Percentiles rank a stretch among this genome's conserved stretches.
Evolutionary conservation across 805 yeast species (phyloP).

Genomic region (Candida ponderosae): DNA sequence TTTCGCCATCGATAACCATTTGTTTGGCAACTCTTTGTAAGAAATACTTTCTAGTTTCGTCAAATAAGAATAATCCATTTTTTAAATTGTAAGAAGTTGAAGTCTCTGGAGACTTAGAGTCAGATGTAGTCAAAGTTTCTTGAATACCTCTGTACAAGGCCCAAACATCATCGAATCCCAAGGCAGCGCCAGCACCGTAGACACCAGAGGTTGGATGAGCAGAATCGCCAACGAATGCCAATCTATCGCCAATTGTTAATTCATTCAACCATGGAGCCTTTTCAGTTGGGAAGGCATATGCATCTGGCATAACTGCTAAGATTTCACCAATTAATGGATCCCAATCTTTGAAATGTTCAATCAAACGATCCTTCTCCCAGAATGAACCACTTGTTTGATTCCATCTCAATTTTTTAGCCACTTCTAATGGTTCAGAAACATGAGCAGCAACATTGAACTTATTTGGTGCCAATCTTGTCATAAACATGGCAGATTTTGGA

Average conservation of each 20-base stretch:
- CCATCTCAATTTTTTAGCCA: slow-evolving; percentile 6
- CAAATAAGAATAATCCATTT: slow-evolving; percentile 1
- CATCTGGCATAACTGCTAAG: slow-evolving; percentile 7
- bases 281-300: slow-evolving; percentile 10
- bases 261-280: slow-evolving; percentile 8
- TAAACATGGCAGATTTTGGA: slow-evolving; percentile 4
- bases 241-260: background rate
- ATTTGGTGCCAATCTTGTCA: slow-evolving; percentile 7
- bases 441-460: slow-evolving; percentile 10
- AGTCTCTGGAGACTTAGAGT: background rate
- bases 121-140: background rate
- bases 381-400: slow-evolving; percentile 6
- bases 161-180: slow-evolving; percentile 3
- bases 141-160: slow-evolving; percentile 1
- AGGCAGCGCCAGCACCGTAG: slow-evolving; percentile 1
- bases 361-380: slow-evolving; percentile 7
- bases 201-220: slow-evolving; percentile 4
- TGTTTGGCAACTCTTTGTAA: background rate
- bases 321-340: slow-evolving; percentile 8
- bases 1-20: background rate
- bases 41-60: slow-evolving; percentile 2
- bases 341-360: slow-evolving; percentile 9
- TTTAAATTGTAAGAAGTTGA: background rate
- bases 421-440: slow-evolving; percentile 5
- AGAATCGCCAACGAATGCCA: slow-evolving; percentile 4